phyloP scores from a whole-genome alignment of 306 rosid species.

The Fagus crenata region DNA sequence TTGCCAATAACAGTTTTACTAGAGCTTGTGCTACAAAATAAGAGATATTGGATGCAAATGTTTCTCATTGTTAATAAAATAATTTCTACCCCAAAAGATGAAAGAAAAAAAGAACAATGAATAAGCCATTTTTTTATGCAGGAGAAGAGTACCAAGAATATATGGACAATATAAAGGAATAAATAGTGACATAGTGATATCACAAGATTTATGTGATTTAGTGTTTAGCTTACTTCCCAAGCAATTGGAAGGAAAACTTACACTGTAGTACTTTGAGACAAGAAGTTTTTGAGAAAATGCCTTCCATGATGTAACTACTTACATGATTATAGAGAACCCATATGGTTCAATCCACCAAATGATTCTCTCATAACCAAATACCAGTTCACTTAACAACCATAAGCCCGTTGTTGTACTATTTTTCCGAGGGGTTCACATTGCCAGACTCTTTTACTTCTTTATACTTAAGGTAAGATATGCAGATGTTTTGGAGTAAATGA shows the following conservation, averaged over 20 bases:
- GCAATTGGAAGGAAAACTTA: slow-evolving; percentile 4
- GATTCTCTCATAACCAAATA: neutral
- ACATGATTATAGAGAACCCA: slow-evolving; percentile 93
- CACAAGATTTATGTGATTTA: neutral
- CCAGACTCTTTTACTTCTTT: neutral
- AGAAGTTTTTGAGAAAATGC: too few species aligned
- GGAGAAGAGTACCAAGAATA: neutral
- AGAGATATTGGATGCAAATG: neutral
- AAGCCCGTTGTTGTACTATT: neutral
- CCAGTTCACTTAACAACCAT: neutral
- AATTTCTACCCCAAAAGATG: neutral
- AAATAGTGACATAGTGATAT: neutral
- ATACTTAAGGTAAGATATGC: neutral
- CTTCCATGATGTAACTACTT: neutral
- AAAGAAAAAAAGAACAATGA: neutral
- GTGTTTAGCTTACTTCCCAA: slow-evolving; percentile 7
- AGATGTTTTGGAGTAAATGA: slow-evolving; percentile 9
- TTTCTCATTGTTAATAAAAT: neutral
- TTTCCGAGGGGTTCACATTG: neutral
- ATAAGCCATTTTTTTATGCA: neutral
- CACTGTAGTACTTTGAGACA: too few species aligned
- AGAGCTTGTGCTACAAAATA: neutral
- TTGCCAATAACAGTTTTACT: too few species aligned
- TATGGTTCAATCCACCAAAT: slow-evolving; percentile 5
- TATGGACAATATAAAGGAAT: neutral